Base-by-base conservation (phyloP, 1,284 basidiomycete genomes). In the Apiotrichum porosum region DNA sequence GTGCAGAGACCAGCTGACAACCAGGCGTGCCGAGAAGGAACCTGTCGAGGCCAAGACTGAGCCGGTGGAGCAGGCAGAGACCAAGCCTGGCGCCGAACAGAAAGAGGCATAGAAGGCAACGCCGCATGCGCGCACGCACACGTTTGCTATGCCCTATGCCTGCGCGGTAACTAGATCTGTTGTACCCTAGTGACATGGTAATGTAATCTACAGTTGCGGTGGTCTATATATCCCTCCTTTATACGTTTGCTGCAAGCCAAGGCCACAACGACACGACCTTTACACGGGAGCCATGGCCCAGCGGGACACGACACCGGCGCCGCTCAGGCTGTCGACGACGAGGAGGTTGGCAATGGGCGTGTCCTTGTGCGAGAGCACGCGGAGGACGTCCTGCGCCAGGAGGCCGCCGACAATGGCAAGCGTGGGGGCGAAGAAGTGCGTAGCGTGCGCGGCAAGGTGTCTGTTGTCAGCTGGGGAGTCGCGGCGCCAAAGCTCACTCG, bases 341-440 rank as follows among this genome's bases (percentile, higher is more conserved):
- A 94, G 84, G 63, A 97, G 85, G 69, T 98, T 97, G 43, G 86
- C 84, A 52, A 97, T 84, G 1, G 94, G 94, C 37, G 85, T 82
- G 63, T 97, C 93, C 46, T 90, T 84, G 45, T 85, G 88, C 35
- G 86, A 88, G 31, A 98, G 77, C 0, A 88, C 83, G 70, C 97
- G 94, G 37, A 99, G 77, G 43, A 97, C 85, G 68, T 97, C 94
- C 72, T 98, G 95, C 2, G 85, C 92, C 14, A 97, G 75, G 70
- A 97, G 81, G 14, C 95, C 95, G 24, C 95, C 94, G 37, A 98
- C 78, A 24, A 98, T 85, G 1, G 92, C 92, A 66, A 91, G 85
- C 4, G 92, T 83, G 2, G 92, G 87, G 4, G 88, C 83, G 76
- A 94, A 87, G 66, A 94, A 86, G 67, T 86, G 82, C n/a, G 76